Evolutionary conservation across 2,329 filamentous ascomycete species (phyloP), one percentile per base, ranked within the genome.

Genomic region (Cladosporium sp.): DNA sequence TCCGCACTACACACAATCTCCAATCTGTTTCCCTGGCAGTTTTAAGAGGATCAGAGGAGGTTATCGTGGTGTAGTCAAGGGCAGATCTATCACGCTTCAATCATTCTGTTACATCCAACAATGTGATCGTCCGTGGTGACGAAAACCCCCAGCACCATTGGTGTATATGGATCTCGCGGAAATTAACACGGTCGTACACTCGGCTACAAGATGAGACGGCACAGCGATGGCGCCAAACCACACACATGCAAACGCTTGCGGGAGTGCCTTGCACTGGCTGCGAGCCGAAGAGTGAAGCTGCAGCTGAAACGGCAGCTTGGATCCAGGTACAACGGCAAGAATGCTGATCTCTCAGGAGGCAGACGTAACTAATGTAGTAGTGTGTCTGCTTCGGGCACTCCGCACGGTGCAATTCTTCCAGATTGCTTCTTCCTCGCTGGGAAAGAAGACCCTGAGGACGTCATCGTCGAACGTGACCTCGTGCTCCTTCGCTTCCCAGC

Each of bases 301-400:
- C 51, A 30, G 51, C 26, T 54, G 51, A 32, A 54, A 54, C 51
- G 51, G 26, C 18, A 3, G n/a, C n/a, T n/a, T 18, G n/a, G 18
- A 21, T 23, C 13, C 26, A 54, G 51, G 51, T 54, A 54, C 51
- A 54, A 46, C 39, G 1, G 39, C 39, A 46, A 8, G 51, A 54
- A 54, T 46, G 39, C 6, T 54, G 51, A 54, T 54, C 51, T 54
- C 21, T 30, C 51, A 54, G 51, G 51, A 54, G 51, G 51, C 51
- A 54, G 18, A 32, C 39, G 39, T 21, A 46, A 46, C 39, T 46
- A 46, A 46, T 46, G 39, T 5, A 11, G n/a, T 21, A 21, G 39
- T 46, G 11, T n/a, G 18, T 21, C 39, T 46, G 39, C 39, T 46
- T 46, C n/a, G 39, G 39, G n/a, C 39, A 21, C 39, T 46, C 39